Evolutionary conservation across 495 filamentous ascomycete species (phyloP).

Genomic region (Talaromyces borbonicus): DNA sequence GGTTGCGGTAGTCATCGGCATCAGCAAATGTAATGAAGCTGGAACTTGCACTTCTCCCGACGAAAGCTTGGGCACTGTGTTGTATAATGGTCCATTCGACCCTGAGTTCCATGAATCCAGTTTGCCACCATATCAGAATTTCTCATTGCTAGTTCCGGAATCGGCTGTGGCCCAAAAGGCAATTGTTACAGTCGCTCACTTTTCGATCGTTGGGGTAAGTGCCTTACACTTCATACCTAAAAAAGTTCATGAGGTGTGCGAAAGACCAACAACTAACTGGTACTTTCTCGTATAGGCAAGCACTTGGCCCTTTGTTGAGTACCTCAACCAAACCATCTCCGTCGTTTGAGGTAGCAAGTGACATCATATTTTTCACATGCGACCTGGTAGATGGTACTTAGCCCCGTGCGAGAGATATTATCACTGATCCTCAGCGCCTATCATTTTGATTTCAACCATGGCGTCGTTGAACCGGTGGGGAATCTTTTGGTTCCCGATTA

Average conservation of each 20-base stretch:
- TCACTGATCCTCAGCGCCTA: too few relatives aligned
- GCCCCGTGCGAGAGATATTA: too few relatives aligned
- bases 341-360: not conserved
- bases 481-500: too few relatives aligned
- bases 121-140: conserved; percentile 25
- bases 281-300: conserved; percentile 10
- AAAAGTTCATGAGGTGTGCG: not conserved
- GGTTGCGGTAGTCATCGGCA: conserved; percentile 25
- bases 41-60: conserved; percentile 13
- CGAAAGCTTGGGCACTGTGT: conserved; percentile 17
- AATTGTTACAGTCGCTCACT: conserved; percentile 25
- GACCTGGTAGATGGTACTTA: too few relatives aligned
- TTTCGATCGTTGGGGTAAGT: conserved; percentile 29
- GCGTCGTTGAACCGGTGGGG: too few relatives aligned
- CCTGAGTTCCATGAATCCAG: conserved; percentile 22
- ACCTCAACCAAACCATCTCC: conserved; percentile 13
- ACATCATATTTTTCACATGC: too few relatives aligned
- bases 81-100: conserved; percentile 24
- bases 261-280: too few relatives aligned
- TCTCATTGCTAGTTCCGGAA: conserved; percentile 22
- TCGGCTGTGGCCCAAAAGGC: conserved; percentile 12
- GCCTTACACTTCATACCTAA: not conserved
- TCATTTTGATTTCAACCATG: too few relatives aligned
- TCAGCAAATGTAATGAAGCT: conserved; percentile 17
- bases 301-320: conserved; percentile 12